Evolutionary conservation across 164 flowering plant species (phyloP).

Genomic region (Stephania yunnanensis): DNA sequence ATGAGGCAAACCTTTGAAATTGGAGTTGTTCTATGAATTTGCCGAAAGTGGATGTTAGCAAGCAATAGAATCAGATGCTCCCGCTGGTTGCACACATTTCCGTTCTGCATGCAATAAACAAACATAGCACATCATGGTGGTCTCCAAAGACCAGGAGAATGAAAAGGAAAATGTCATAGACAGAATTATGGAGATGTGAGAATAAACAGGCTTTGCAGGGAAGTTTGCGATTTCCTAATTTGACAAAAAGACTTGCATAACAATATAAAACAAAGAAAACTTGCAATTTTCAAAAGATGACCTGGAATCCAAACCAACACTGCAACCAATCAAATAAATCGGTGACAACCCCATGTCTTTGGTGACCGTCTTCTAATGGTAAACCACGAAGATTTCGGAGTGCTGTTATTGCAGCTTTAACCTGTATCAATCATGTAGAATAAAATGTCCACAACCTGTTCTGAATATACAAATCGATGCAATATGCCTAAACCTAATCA

Average conservation of each 20-base stretch:
- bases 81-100: slow-evolving; percentile 82
- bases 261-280: neutral
- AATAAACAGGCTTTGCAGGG: too few relatives aligned
- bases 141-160: neutral
- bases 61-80: slow-evolving; percentile 92
- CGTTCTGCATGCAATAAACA: slow-evolving; percentile 44
- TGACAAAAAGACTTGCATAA: neutral
- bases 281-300: slow-evolving; percentile 10
- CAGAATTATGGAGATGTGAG: too few relatives aligned
- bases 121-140: neutral
- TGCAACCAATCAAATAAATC: slow-evolving; percentile 86
- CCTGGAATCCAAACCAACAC: slow-evolving; percentile 85
- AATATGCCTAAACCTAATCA: neutral
- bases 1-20: slow-evolving; percentile 42
- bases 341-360: slow-evolving; percentile 23
- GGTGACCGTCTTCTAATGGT: slow-evolving; percentile 40
- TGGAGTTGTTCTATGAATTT: slow-evolving; percentile 35
- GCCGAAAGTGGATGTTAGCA: slow-evolving; percentile 65
- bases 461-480: neutral
- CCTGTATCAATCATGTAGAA: slow-evolving; percentile 34
- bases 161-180: neutral
- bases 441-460: neutral
- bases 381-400: slow-evolving; percentile 62
- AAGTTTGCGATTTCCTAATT: neutral
- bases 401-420: slow-evolving; percentile 66